Conservation (phyloP, 441 rosid species). For the Melastoma candidum region DNA sequence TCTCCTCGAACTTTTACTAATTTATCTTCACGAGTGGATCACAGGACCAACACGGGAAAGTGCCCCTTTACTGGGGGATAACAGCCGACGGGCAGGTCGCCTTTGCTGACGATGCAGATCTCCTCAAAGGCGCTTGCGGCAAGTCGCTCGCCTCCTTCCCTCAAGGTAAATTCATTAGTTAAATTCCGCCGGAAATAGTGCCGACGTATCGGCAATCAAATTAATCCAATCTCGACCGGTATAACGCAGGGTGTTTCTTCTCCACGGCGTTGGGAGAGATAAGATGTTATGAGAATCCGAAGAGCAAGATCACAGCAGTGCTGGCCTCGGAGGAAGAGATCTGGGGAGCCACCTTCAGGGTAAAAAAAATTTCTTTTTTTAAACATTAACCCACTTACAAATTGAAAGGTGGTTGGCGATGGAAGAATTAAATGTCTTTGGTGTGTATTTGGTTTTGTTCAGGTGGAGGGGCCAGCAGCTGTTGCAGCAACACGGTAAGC, state of each 20-base stretch:
- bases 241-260: slow-evolving; percentile 12
- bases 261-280: slow-evolving; percentile 13
- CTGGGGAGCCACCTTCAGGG: slow-evolving; percentile 17
- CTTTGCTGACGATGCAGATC: slow-evolving; percentile 16
- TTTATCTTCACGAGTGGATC: neutral
- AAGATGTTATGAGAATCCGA: slow-evolving; percentile 14
- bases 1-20: neutral
- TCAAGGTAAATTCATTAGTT: neutral
- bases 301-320: slow-evolving; percentile 14
- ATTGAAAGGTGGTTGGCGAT: no score
- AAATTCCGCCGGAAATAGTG: neutral
- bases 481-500: no score
- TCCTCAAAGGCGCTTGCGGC: slow-evolving; percentile 17
- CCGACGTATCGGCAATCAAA: neutral
- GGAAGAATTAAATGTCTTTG: no score
- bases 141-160: slow-evolving; percentile 19
- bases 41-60: slow-evolving; percentile 17
- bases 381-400: no score
- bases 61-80: slow-evolving; percentile 19
- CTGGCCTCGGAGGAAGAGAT: slow-evolving; percentile 13
- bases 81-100: slow-evolving; percentile 17
- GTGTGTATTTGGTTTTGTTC: no score
- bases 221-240: neutral
- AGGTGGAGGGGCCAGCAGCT: no score
- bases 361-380: neutral